Evolutionary conservation across 1,139 yeast genomes (phyloP).

Genomic region (Barnettozyma hawaiiensis): DNA sequence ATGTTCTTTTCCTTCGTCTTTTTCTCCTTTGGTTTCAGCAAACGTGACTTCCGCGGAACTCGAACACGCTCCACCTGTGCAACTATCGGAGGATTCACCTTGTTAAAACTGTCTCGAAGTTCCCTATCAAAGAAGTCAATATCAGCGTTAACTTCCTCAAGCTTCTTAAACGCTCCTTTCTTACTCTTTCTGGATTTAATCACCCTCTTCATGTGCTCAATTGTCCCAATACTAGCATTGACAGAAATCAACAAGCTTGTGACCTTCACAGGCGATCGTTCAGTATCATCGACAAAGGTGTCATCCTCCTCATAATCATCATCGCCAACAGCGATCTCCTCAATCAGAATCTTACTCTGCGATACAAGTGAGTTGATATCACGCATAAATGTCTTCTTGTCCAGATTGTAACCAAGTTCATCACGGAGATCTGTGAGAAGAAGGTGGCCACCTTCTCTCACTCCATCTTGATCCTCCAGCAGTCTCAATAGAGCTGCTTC

Average conservation of each 20-base stretch:
- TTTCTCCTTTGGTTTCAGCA: conserved; percentile 5
- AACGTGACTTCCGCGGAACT: background rate
- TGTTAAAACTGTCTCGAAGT: conserved; percentile 17
- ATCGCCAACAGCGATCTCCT: conserved; percentile 15
- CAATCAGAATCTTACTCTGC: conserved; percentile 22
- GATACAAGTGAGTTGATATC: conserved; percentile 24
- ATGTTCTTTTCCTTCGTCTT: background rate
- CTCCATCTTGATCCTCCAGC: conserved; percentile 30
- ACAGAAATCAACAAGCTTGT: conserved; percentile 13
- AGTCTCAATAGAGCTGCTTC: conserved; percentile 28
- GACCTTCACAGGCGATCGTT: background rate
- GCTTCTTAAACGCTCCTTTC: conserved; percentile 1
- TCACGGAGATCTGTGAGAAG: conserved; percentile 24
- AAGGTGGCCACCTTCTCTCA: conserved; percentile 27
- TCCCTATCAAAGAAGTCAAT: conserved; percentile 24
- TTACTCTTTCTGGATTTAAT: conserved; percentile 3
- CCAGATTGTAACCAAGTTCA: conserved; percentile 27
- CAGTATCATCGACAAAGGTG: background rate
- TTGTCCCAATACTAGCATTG: conserved; percentile 10
- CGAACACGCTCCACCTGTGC: background rate
- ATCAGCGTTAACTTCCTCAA: conserved; percentile 18
- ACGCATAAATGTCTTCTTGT: conserved; percentile 29
- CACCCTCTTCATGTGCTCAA: conserved; percentile 8
- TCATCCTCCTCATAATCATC: conserved; percentile 6
- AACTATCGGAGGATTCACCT: conserved; percentile 2